Base-by-base conservation (phyloP, 2,329 filamentous ascomycete genomes). In the Colletotrichum tabaci region DNA sequence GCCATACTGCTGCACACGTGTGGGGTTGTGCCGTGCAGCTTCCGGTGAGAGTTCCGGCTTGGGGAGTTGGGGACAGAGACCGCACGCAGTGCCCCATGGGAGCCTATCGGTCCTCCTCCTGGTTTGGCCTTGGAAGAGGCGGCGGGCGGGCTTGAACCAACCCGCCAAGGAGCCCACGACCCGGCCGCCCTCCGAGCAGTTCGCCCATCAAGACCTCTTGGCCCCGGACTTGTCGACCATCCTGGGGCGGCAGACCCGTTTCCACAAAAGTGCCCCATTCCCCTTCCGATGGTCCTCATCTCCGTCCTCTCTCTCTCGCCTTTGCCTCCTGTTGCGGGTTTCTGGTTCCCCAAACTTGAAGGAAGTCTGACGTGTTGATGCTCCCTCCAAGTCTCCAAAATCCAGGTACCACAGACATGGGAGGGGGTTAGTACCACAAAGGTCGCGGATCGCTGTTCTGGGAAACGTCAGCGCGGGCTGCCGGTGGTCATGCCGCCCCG, bases 181-280 rank as follows among this genome's bases (percentile, higher is more conserved):
- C 67, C 67, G 67, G 64, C 57, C 63, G 67, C 47, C 42, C 67
- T 71, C 67, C 63, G 63, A 71, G 57, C 16, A 18, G 6, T 26
- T 67, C n/a, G 13, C 16, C 35, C 35, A 9, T 61, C 47, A 53
- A 55, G 50, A 16, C 26, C 49, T 67, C 67, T 66, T 61, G 67
- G 61, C 61, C 16, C 26, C 47, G 23, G 44, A 21, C 42, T n/a
- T 49, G 16, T 49, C 30, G 13, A 30, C 40, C 50, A 1, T 16
- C 57, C 46, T 30, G 26, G 61, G 46, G 40, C 46, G 44, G n/a
- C 13, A 35, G 12, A 13, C 26, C 44, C 26, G 46, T n/a, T 56
- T 21, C 57, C 64, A 47, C 56, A 35, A n/a, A 47, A 40, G 26
- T 26, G 26, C 26, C 26, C 35, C 46, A 26, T 23, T 42, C 35